Conservation (phyloP, 2,329 filamentous ascomycete species). For the Fusarium aywerte region DNA sequence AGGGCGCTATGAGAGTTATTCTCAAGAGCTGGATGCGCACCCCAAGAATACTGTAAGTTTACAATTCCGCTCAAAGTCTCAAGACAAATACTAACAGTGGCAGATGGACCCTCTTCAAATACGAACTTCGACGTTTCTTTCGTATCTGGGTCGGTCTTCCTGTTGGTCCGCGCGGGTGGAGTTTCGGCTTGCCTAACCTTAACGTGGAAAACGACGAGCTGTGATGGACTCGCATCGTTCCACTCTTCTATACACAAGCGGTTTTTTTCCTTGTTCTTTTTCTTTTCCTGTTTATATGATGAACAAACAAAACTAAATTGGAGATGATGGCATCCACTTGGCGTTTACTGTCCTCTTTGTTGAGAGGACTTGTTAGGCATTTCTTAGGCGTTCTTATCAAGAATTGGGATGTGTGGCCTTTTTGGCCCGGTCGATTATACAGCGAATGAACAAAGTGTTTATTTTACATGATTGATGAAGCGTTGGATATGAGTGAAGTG, state of each 20-base stretch:
- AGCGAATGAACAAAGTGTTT: slow-evolving; percentile 8
- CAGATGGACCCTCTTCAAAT: slow-evolving; percentile 57
- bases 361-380: slow-evolving; percentile 4
- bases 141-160: slow-evolving; percentile 65
- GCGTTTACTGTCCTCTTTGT: slow-evolving; percentile 13
- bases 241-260: neutral
- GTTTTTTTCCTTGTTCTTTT: neutral
- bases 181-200: slow-evolving; percentile 56
- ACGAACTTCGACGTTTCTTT: slow-evolving; percentile 60
- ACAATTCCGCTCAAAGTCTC: neutral
- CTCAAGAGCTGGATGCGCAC: slow-evolving; percentile 75
- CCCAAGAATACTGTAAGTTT: slow-evolving; percentile 76
- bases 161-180: slow-evolving; percentile 61
- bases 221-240: slow-evolving; percentile 41
- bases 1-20: slow-evolving; percentile 72
- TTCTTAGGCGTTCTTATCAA: slow-evolving; percentile 17
- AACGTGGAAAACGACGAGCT: slow-evolving; percentile 59
- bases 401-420: neutral
- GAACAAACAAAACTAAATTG: slow-evolving; percentile 14
- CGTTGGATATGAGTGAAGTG: neutral
- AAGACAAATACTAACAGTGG: neutral
- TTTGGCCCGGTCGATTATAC: neutral
- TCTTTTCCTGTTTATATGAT: neutral
- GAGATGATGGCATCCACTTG: slow-evolving; percentile 9
- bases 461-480: neutral